phyloP scores from a whole-genome alignment of 306 rosid species.

The Dryas octopetala region DNA sequence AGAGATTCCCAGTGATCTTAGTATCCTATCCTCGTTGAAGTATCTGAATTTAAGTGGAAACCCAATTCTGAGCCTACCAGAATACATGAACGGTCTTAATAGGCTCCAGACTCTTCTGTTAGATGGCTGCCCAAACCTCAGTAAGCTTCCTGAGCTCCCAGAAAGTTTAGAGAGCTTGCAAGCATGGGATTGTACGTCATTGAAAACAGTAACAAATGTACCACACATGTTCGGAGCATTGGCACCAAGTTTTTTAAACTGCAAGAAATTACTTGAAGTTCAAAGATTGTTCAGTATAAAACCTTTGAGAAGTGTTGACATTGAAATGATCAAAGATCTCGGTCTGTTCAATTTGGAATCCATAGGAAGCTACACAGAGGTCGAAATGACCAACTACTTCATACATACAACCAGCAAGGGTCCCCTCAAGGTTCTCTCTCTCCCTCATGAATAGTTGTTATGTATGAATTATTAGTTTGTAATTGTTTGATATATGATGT shows the following conservation, averaged over 20 bases:
- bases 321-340: background rate
- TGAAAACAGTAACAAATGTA: slow-evolving; percentile 1
- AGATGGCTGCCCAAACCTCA: background rate
- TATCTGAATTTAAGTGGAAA: background rate
- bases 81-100: background rate
- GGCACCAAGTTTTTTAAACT: background rate
- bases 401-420: background rate
- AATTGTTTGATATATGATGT: background rate
- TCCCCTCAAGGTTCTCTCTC: background rate
- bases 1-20: background rate
- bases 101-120: background rate
- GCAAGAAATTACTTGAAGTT: background rate
- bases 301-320: background rate
- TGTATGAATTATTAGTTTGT: background rate
- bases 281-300: background rate
- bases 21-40: background rate
- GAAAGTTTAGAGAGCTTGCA: background rate
- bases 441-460: background rate
- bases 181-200: background rate
- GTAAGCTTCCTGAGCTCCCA: background rate
- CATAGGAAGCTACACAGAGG: background rate
- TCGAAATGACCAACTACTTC: background rate
- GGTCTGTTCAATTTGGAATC: background rate
- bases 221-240: background rate
- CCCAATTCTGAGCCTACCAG: background rate